Conservation (phyloP, 1,284 basidiomycete species). For the Heterobasidion annosum region DNA sequence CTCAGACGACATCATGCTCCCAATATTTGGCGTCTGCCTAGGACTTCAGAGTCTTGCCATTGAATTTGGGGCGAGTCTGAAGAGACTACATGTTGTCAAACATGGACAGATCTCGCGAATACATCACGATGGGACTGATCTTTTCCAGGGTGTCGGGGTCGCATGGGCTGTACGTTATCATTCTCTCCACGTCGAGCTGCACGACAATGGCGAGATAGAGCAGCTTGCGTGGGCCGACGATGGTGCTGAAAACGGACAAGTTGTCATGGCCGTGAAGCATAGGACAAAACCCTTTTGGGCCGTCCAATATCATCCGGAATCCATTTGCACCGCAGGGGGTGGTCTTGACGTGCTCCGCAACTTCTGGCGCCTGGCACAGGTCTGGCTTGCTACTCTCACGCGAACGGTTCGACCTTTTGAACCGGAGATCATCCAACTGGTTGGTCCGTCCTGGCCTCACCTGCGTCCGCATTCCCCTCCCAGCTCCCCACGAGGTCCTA, state of each 20-base stretch:
- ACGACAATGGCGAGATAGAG: slow-evolving; percentile 37
- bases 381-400: slow-evolving; percentile 36
- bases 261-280: slow-evolving; percentile 69
- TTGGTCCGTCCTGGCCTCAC: slow-evolving; percentile 51
- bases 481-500: neutral
- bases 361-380: slow-evolving; percentile 58
- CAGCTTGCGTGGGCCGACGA: slow-evolving; percentile 64
- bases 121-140: slow-evolving; percentile 40
- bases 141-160: slow-evolving; percentile 54
- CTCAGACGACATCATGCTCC: slow-evolving; percentile 41
- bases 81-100: slow-evolving; percentile 50
- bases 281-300: slow-evolving; percentile 74
- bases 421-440: slow-evolving; percentile 18
- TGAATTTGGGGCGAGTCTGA: slow-evolving; percentile 60
- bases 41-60: slow-evolving; percentile 87
- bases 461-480: slow-evolving; percentile 15
- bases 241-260: slow-evolving; percentile 49
- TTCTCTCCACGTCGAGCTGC: slow-evolving; percentile 55
- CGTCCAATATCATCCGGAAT: slow-evolving; percentile 96
- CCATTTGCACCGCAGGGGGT: slow-evolving; percentile 54
- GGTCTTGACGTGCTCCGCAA: slow-evolving; percentile 58
- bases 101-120: slow-evolving; percentile 79
- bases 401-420: slow-evolving; percentile 34
- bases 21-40: slow-evolving; percentile 85
- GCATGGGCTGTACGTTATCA: slow-evolving; percentile 84